These are phyloP conservation scores for Perkinsus olseni DNA, from an alignment of 169 alveolate species.

Conservation along the genomic window DNA sequence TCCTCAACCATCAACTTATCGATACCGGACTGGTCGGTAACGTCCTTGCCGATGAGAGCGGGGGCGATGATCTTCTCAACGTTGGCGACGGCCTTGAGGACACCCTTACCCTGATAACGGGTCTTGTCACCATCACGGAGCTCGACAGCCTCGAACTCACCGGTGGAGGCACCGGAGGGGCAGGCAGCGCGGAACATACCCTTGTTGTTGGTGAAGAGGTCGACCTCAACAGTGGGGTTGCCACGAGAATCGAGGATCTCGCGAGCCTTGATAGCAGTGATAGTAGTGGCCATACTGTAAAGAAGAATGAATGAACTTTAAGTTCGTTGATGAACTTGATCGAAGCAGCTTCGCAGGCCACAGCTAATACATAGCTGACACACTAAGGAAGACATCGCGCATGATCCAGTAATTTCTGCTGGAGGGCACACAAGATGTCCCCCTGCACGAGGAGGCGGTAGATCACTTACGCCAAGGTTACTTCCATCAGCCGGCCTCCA, in stretches of 20 bases:
- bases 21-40: slow-evolving; percentile 61
- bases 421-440: background rate
- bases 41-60: slow-evolving; percentile 72
- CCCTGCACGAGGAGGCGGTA: no score
- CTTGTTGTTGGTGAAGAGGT: slow-evolving; percentile 60
- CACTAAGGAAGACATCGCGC: background rate
- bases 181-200: slow-evolving; percentile 91
- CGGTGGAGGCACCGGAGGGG: slow-evolving; percentile 98
- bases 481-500: no score
- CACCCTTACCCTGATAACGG: slow-evolving; percentile 89
- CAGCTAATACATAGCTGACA: background rate
- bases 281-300: background rate
- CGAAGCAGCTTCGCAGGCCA: background rate
- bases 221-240: slow-evolving; percentile 85
- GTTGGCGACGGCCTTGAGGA: slow-evolving; percentile 82
- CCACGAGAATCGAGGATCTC: slow-evolving; percentile 80
- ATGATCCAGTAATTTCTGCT: background rate
- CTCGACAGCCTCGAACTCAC: slow-evolving; percentile 92
- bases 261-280: background rate
- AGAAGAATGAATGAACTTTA: background rate
- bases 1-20: slow-evolving; percentile 82
- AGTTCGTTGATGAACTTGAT: background rate
- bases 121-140: slow-evolving; percentile 86
- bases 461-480: no score
- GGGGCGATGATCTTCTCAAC: slow-evolving; percentile 72